Evolutionary conservation across 1,284 basidiomycete genomes (phyloP).

Genomic region (Cryptococcus sp.): DNA sequence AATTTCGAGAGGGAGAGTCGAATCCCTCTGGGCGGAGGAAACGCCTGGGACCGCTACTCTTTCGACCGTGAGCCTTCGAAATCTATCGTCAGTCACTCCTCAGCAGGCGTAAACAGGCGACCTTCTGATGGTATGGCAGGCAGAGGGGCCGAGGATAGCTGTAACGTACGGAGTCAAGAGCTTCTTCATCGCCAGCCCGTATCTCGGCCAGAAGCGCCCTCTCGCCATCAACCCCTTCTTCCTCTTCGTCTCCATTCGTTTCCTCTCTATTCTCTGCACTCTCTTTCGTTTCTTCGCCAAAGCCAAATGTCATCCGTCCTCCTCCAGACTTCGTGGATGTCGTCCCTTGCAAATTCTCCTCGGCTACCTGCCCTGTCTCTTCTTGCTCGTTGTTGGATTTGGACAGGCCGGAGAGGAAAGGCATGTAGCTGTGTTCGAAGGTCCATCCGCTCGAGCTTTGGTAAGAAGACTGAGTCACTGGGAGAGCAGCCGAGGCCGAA

Average conservation of each 20-base stretch:
- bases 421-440: slow-evolving; percentile 30
- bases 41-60: not conserved
- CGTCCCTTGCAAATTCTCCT: not conserved
- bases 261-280: too few relatives aligned
- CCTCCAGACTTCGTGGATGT: not conserved
- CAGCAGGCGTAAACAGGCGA: too few relatives aligned
- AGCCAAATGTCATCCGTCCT: slow-evolving; percentile 10
- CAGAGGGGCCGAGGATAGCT: not conserved
- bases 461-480: too few relatives aligned
- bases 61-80: not conserved
- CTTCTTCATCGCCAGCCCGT: not conserved
- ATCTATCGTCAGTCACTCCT: not conserved
- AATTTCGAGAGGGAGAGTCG: not conserved
- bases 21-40: not conserved
- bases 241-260: not conserved
- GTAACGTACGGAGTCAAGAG: not conserved
- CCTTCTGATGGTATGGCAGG: too few relatives aligned
- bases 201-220: not conserved
- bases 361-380: not conserved
- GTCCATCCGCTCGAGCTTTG: slow-evolving; percentile 2
- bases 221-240: not conserved
- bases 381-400: not conserved
- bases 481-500: not conserved
- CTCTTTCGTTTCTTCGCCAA: not conserved
- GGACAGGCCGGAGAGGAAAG: slow-evolving; percentile 11